Evolutionary conservation across 106 monocot genomes (phyloP).

Genomic region (Dendrobium huoshanense): DNA sequence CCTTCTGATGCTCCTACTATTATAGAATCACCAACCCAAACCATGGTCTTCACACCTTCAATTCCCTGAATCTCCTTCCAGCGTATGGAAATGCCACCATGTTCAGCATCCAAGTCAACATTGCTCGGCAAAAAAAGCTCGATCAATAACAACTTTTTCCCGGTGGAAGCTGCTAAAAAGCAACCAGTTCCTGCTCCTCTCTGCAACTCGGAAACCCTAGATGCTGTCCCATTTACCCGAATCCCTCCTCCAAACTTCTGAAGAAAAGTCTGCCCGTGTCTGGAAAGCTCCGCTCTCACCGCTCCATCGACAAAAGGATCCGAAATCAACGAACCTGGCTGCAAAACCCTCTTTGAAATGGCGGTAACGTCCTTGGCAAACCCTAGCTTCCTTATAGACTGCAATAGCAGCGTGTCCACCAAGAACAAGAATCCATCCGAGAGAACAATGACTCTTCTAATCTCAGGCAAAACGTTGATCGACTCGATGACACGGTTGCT

Average conservation of each 20-base stretch:
- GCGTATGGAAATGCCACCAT: conserved; percentile 33
- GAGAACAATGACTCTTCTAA: conserved; percentile 45
- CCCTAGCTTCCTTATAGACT: conserved; percentile 38
- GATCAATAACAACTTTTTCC: conserved; percentile 54
- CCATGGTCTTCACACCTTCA: conserved; percentile 58
- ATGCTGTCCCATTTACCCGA: conserved; percentile 33
- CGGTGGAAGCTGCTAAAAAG: conserved; percentile 34
- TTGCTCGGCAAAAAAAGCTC: conserved; percentile 34
- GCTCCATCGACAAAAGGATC: conserved; percentile 33
- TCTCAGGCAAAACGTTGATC: conserved; percentile 46
- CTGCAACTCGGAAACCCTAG: conserved; percentile 17
- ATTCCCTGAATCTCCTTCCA: conserved; percentile 61
- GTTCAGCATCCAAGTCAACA: conserved; percentile 23
- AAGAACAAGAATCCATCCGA: conserved; percentile 61
- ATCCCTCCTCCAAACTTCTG: conserved; percentile 38
- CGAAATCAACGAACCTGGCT: conserved; percentile 13
- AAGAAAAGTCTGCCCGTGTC: conserved; percentile 33
- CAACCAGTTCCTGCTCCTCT: conserved; percentile 35
- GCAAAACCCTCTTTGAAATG: conserved; percentile 38
- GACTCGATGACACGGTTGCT: conserved; percentile 40
- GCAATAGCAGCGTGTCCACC: conserved; percentile 37
- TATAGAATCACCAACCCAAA: conserved; percentile 80
- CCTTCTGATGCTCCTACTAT: conserved; percentile 58
- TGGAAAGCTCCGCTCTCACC: conserved; percentile 21
- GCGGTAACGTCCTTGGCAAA: conserved; percentile 46